Base-by-base conservation (phyloP, 2,329 filamentous ascomycete species). In the Penicillium sp. region DNA sequence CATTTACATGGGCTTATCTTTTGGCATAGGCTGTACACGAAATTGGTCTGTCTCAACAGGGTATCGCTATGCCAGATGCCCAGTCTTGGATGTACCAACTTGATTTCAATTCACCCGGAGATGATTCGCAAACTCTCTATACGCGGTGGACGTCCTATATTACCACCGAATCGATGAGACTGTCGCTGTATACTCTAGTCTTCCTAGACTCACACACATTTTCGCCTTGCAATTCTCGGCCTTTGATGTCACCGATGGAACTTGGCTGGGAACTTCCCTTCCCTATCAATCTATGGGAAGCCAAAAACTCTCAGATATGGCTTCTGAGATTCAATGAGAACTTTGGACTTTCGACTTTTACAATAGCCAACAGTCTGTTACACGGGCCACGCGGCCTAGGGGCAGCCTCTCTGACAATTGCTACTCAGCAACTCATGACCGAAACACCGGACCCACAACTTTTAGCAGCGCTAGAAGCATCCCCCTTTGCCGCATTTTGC, bases 221-320 rank as follows among this genome's bases (percentile, higher is more conserved):
- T 27, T 64, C 62, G 9, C 64, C 71, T 7, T 71, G 68, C 53
- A 75, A 73, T 42, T 61, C 65, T 19, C 65, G 72, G 1, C 61
- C 68, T 7, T 41, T 71, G 7, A 64, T 70, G 23, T 73, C 69
- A 2, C 61, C 72, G 0, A 65, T 73, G 39, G 71, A 74, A 47
- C 63, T 74, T 36, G 70, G 68, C 38, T 74, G 72, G 72, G 72
- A 73, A n/a, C 58, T 74, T 1, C 72, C 72, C 0, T 65, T 67
- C 6, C 64, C 70, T 2, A 60, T 53, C 3, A 42, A 56, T 3
- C 60, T 73, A 2, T 31, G 29, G 29, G 29, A 31, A 31, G 29
- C 29, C 12, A 31, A 31, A 21, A 63, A 66, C 5, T 59, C 70
- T 6, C 35, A 61, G 9, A 51, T 61, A 7, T 74, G 72, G 72